phyloP scores from a whole-genome alignment of 1,284 basidiomycete genomes.

The Sparassis latifolia region DNA sequence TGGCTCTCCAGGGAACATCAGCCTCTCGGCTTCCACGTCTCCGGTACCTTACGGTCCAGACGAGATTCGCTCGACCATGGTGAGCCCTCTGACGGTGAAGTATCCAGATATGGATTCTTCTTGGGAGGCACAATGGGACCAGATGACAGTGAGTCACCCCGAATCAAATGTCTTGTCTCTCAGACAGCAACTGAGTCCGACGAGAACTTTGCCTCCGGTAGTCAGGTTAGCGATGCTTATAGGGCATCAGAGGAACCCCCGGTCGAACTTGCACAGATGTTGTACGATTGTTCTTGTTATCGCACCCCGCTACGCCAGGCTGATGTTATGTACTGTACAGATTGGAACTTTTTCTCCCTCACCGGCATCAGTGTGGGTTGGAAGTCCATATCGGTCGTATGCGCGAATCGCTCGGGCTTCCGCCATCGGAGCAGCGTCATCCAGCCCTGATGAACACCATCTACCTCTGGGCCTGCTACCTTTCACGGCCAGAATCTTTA shows the following conservation, averaged over 20 bases:
- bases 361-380: conserved; percentile 66
- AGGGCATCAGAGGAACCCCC: conserved; percentile 48
- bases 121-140: conserved; percentile 21
- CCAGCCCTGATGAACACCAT: conserved; percentile 71
- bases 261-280: conserved; percentile 54
- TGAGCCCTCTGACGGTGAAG: conserved; percentile 11
- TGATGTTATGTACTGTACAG: conserved; percentile 29
- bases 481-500: conserved; percentile 62
- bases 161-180: neutral
- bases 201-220: conserved; percentile 36
- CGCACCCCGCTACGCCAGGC: conserved; percentile 1
- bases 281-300: conserved; percentile 38
- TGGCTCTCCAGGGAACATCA: conserved; percentile 49
- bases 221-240: conserved; percentile 43
- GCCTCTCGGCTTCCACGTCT: conserved; percentile 54
- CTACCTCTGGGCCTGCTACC: conserved; percentile 74
- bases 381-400: conserved; percentile 60
- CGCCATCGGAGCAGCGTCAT: conserved; percentile 54
- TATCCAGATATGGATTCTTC: conserved; percentile 17
- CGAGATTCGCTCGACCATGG: conserved; percentile 6
- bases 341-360: conserved; percentile 68
- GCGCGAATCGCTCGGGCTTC: conserved; percentile 47
- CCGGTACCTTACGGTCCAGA: conserved; percentile 40
- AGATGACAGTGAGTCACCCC: conserved; percentile 16
- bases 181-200: neutral